Evolutionary conservation across 352 stramenopile genomes (phyloP).

Genomic region (Phytophthora megakarya): DNA sequence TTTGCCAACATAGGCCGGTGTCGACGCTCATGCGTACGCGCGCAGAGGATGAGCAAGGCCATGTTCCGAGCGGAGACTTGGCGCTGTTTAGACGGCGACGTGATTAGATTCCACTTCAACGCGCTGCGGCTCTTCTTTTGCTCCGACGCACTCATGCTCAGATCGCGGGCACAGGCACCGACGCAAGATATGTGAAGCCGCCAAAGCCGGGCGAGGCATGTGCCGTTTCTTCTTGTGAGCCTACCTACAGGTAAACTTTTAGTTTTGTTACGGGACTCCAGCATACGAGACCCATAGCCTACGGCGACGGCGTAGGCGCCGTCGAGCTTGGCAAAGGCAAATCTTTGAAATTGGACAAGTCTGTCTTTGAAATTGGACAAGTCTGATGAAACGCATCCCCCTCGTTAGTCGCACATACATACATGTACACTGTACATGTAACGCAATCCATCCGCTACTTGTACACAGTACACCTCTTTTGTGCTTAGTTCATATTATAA

Average conservation of each 20-base stretch:
- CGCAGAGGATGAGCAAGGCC: slow-evolving; percentile 9
- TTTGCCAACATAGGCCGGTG: slow-evolving; percentile 20
- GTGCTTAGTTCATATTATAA: too few species aligned
- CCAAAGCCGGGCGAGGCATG: slow-evolving; percentile 21
- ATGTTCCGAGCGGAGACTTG: slow-evolving; percentile 6
- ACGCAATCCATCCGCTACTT: slow-evolving; percentile 7
- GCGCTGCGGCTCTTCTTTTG: slow-evolving; percentile 13
- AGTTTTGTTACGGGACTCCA: too few species aligned
- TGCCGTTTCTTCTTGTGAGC: neutral
- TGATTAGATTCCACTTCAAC: slow-evolving; percentile 30
- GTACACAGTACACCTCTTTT: slow-evolving; percentile 5
- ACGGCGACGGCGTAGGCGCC: neutral
- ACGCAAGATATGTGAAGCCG: slow-evolving; percentile 34
- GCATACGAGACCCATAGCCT: too few species aligned
- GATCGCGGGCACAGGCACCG: slow-evolving; percentile 24
- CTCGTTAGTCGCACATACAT: slow-evolving; percentile 31
- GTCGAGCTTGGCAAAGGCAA: slow-evolving; percentile 6
- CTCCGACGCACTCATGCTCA: slow-evolving; percentile 29
- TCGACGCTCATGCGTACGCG: slow-evolving; percentile 12
- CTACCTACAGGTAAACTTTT: too few species aligned
- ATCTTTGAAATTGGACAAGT: neutral
- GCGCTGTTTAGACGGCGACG: slow-evolving; percentile 23
- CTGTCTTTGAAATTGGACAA: neutral
- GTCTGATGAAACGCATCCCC: slow-evolving; percentile 19
- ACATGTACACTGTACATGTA: too few species aligned